Base-by-base conservation (phyloP, 1,284 basidiomycete genomes). In the Trichosporon sp. region DNA sequence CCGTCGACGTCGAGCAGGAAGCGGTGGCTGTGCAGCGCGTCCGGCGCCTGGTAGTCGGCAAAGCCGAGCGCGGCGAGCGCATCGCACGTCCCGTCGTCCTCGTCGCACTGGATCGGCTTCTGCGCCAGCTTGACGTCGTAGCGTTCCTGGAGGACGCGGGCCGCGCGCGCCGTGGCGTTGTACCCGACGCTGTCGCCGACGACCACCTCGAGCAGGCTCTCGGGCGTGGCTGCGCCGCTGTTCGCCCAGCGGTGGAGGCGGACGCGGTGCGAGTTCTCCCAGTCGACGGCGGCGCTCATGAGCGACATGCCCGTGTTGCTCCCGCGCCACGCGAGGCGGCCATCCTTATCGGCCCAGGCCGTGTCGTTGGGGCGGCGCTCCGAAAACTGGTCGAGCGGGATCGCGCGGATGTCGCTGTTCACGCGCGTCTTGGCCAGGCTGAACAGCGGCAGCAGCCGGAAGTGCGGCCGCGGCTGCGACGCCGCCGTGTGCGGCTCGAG, bases 361-460 rank as follows among this genome's bases (percentile, higher is more conserved):
- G 81, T 82, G 70, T 86, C 85, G 62, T 75, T 74, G 0, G 82
- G 81, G 2, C 77, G 69, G 2, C 58, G 62, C 66, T 83, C 78
- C 60, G 70, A 71, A 73, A 84, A 85, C 71, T 86, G 85, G 65
- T 86, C 85, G 3, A 86, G 78, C 2, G 85, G 85, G 12, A 84
- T 84, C 65, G 83, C 78, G 6, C 85, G 78, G 63, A 86, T 84
- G 67, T 86, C 85, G n/a, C 83, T 81, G 72, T 84, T 84, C 72
- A 83, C 75, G 0, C 77, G 76, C 0, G 83, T 84, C 66, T 83
- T 83, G 12, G 82, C 80, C 2, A 81, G 72, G 69, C 79, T 80
- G 75, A 84, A 83, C 2, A 84, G 68, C 0, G 83, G 83, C 1
- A 83, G 66, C 1, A 82, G 75, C 51, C 78, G 75, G 1, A 80